phyloP scores from a whole-genome alignment of 1,284 basidiomycete genomes.

The Sporisorium sorghi region DNA sequence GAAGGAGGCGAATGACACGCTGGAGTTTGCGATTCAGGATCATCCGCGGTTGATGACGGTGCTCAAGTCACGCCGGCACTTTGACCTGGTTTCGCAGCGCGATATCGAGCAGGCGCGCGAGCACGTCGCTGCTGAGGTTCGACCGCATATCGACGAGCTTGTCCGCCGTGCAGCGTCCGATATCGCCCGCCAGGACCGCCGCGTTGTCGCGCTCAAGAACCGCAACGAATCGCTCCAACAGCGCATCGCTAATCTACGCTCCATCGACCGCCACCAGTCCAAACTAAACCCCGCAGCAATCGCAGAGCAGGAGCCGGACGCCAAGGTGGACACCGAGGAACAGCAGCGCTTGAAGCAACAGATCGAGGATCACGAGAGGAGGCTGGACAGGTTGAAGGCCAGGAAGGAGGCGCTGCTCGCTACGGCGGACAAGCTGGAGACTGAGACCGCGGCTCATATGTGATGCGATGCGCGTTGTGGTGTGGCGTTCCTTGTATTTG shows the following conservation, averaged over 20 bases:
- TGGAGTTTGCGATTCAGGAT: slow-evolving; percentile 47
- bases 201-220: slow-evolving; percentile 38
- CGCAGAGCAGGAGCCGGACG: not conserved
- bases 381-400: slow-evolving; percentile 13
- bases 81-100: slow-evolving; percentile 42
- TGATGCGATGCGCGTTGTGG: not conserved
- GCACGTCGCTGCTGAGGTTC: slow-evolving; percentile 46
- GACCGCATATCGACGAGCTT: slow-evolving; percentile 47
- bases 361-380: no score
- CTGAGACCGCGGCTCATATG: slow-evolving; percentile 6
- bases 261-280: slow-evolving; percentile 37
- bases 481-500: slow-evolving; percentile 7
- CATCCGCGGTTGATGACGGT: slow-evolving; percentile 48
- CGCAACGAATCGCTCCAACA: slow-evolving; percentile 36
- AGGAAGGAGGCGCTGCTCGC: slow-evolving; percentile 24
- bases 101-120: slow-evolving; percentile 41
- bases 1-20: slow-evolving; percentile 37
- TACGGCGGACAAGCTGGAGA: slow-evolving; percentile 30
- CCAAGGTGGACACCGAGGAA: no score
- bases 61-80: slow-evolving; percentile 45
- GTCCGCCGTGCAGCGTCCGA: slow-evolving; percentile 30
- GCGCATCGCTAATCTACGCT: slow-evolving; percentile 30
- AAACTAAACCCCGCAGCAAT: slow-evolving; percentile 22
- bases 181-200: slow-evolving; percentile 38
- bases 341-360: not conserved